Evolutionary conservation across 495 filamentous ascomycete genomes (phyloP), one percentile per base, ranked within the genome.

Genomic region (Penicillium samsonianum): DNA sequence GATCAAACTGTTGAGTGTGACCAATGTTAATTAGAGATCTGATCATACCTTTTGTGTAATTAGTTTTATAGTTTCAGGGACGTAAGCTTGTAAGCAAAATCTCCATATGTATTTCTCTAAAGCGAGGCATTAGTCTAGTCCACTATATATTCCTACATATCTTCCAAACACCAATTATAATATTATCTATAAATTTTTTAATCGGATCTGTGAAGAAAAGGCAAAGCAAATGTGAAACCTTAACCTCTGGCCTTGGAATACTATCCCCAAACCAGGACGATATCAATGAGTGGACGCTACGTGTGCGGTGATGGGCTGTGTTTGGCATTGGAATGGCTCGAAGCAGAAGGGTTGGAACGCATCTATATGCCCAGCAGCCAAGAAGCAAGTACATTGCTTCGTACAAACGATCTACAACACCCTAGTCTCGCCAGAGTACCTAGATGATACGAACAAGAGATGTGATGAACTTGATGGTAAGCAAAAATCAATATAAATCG

Each of bases 381-480:
- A 37, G 35, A 38, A 38, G 0, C n/a, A n/a, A 37, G 33, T n/a
- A 37, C 14, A 7, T 35, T 35, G 4, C 14, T n/a, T 37, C 2
- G 33, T 37, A n/a, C 12, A n/a, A 37, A n/a, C n/a, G n/a, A 33
- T 12, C 30, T 33, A 33, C 30, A 33, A 12, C 10, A 10, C 4
- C 23, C 23, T 12, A 8, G 7, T 17, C 11, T 16, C 11, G 12
- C 9, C 0, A 31, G 31, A 33, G 11, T 14, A 2, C 31, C 11
- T 17, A 41, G 16, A 41, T 7, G 7, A 5, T 59, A 66, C 65
- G 58, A 63, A 71, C 60, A 71, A 58, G 62, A 69, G 61, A 68
- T 46, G 43, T 50, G 62, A 59, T 59, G 52, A 49, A 61, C 65
- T 62, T 59, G 58, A 71, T 59, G 57, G 60, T 65, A 52, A 63